phyloP scores from a whole-genome alignment of 2,329 filamentous ascomycete genomes.

The Fusarium pininemorale region DNA sequence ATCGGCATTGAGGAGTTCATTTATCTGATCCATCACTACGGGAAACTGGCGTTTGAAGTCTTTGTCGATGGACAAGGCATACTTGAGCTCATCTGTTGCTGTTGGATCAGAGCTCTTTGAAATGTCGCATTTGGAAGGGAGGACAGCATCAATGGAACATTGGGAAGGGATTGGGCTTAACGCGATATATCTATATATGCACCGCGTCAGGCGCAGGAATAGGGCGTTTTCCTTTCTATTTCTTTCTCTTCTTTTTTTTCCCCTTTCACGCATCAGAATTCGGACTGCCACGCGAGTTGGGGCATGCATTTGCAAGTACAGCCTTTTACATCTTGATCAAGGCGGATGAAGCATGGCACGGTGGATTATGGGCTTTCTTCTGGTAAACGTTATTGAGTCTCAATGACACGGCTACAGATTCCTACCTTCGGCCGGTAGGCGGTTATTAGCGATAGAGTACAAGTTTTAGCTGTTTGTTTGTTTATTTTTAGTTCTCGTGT shows the following conservation, averaged over 20 bases:
- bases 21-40: slow-evolving; percentile 18
- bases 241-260: not conserved
- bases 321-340: not conserved
- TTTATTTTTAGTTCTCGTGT: not conserved
- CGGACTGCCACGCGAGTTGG: not conserved
- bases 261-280: not conserved
- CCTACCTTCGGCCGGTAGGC: not conserved
- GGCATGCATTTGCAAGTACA: not conserved
- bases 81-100: not conserved
- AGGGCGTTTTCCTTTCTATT: slow-evolving; percentile 17
- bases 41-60: slow-evolving; percentile 31
- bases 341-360: not conserved
- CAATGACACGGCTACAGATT: not conserved
- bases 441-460: slow-evolving; percentile 10
- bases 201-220: not conserved
- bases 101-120: not conserved
- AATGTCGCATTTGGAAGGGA: slow-evolving; percentile 3
- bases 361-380: not conserved
- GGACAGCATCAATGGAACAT: slow-evolving; percentile 15
- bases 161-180: slow-evolving; percentile 1
- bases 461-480: slow-evolving; percentile 2
- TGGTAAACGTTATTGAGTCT: not conserved
- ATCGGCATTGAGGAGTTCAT: slow-evolving; percentile 26
- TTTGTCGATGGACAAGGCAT: not conserved
- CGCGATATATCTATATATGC: slow-evolving; percentile 6